Percentiles rank a stretch among this genome's conserved stretches.
Evolutionary conservation across 2,329 filamentous ascomycete genomes (phyloP).

Genomic region (Nemania serpens): DNA sequence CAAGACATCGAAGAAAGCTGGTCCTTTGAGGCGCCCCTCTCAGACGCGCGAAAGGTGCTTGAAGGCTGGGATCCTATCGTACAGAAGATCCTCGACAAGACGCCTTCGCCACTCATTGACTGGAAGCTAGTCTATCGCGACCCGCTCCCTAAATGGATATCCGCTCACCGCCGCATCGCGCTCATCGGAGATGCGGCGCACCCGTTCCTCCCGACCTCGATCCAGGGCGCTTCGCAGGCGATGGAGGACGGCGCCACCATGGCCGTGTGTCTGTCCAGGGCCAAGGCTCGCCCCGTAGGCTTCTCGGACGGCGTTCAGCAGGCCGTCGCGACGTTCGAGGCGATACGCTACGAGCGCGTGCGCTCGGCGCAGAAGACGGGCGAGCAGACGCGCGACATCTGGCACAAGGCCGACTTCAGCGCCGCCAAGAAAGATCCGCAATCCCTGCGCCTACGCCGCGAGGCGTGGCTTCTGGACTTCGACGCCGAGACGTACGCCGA

Average conservation of each 20-base stretch:
- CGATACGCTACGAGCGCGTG: conserved; percentile 53
- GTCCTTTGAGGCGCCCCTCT: conserved; percentile 31
- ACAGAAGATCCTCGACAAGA: conserved; percentile 47
- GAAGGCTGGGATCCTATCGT: conserved; percentile 43
- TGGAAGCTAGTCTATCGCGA: conserved; percentile 47
- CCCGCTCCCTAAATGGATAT: conserved; percentile 49
- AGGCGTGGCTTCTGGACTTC: conserved; percentile 54
- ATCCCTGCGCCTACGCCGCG: conserved; percentile 50
- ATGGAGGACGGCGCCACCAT: conserved; percentile 56
- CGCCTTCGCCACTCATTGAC: conserved; percentile 41
- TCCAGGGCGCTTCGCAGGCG: conserved; percentile 53
- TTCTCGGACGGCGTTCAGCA: conserved; percentile 41
- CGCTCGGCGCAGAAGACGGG: conserved; percentile 53
- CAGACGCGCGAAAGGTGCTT: conserved; percentile 40
- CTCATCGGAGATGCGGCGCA: conserved; percentile 57
- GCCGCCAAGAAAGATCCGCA: conserved; percentile 51
- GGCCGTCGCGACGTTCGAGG: conserved; percentile 50
- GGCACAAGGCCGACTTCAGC: conserved; percentile 57
- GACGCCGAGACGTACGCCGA: conserved; percentile 55
- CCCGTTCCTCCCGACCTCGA: conserved; percentile 53
- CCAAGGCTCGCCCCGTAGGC: conserved; percentile 31
- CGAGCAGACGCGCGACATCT: conserved; percentile 52
- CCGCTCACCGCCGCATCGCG: conserved; percentile 45
- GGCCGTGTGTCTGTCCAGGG: conserved; percentile 47
- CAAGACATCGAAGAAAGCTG: conserved; percentile 37